Base-by-base conservation (phyloP, 2,329 filamentous ascomycete genomes). In the Alternaria hordeiaustralica region DNA sequence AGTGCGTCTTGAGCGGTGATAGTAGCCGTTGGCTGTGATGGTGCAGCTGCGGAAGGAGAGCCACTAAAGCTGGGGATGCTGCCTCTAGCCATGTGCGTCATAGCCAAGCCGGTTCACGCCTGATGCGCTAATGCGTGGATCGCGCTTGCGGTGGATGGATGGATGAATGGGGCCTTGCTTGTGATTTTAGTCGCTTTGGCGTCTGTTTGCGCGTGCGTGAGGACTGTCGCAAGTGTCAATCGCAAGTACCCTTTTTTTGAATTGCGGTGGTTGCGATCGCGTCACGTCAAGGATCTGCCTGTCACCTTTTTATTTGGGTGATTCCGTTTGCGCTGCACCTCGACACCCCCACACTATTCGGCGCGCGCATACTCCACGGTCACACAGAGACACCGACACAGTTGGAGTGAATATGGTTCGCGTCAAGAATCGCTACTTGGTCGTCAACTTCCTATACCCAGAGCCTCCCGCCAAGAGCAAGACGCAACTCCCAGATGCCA, bases 391-490 rank as follows among this genome's bases (percentile, higher is more conserved):
- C 25, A 26, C 25, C 25, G 25, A 26, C 25, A 26, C 25, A 26
- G 25, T 26, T 26, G 1, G 9, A 26, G 25, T 26, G 25, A 26
- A 26, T 10, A 30, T 99, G 96, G 96, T 99, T 64, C 93, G 96
- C 77, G 88, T 98, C 71, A 99, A 99, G 82, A 92, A 97, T 81
- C 90, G 96, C 74, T 99, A 99, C 80, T 87, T 99, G 18, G 89
- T 98, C n/a, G 88, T 98, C 66, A 93, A 97, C 78, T 94, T 98
- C 69, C 86, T 98, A 50, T 97, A 97, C 75, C 93, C 94, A 0
- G 86, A 89, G 7, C 83, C 87, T 12, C 64, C 65, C 75, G 78
- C 61, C 54, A 74, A 72, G 21, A 58, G 62, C 76, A 71, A 69
- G 49, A 69, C 71, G 33, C 81, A 70, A 71, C 86, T 75, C 79